Conservation (phyloP, 139 green algal genomes). For the Astrephomene gubernaculifera region DNA sequence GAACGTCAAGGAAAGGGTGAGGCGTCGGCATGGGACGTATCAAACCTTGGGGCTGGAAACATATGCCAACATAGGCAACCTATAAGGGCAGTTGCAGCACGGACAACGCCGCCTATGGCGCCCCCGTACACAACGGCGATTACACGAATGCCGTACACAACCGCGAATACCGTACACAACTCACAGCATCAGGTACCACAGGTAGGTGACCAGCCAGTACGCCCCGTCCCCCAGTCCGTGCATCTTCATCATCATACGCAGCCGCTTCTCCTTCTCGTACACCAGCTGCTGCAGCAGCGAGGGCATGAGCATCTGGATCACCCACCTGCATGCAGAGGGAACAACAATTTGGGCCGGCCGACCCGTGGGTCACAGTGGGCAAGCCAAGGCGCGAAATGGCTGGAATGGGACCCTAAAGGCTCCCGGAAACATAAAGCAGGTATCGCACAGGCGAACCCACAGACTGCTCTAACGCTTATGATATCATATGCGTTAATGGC, state of each 20-base stretch:
- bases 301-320: conserved; percentile 86
- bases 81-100: no score
- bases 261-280: conserved; percentile 85
- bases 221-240: conserved; percentile 83
- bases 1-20: no score
- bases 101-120: no score
- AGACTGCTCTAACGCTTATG: background rate
- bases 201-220: conserved; percentile 83
- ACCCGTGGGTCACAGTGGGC: background rate
- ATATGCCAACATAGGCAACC: no score
- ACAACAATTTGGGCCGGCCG: no score
- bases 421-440: background rate
- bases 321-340: conserved; percentile 60
- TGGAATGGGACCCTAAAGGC: background rate
- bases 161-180: background rate
- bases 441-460: background rate
- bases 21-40: no score
- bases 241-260: conserved; percentile 98
- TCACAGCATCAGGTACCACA: conserved; percentile 78
- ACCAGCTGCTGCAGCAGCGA: conserved; percentile 67
- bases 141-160: no score
- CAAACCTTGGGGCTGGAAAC: no score
- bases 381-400: background rate
- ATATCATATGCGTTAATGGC: background rate
- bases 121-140: no score